Percentiles rank a stretch among this genome's conserved stretches.
These are phyloP conservation scores for Lachancea sp. DNA, from an alignment of 805 yeast genomes.

Conservation along the genomic window DNA sequence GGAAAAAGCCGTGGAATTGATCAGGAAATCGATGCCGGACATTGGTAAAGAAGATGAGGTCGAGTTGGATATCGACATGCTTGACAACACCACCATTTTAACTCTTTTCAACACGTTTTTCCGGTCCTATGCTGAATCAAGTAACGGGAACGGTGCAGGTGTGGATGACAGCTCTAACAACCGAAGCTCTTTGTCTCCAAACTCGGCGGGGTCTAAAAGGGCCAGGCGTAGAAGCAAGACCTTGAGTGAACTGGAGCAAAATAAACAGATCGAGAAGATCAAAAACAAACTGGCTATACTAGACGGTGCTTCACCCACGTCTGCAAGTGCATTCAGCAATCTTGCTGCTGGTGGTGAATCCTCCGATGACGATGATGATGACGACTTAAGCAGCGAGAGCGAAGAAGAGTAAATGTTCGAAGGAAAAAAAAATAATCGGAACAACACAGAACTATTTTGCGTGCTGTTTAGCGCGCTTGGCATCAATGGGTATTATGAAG, in stretches of 20 bases:
- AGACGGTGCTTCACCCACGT: conserved; percentile 47
- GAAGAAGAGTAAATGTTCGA: conserved; percentile 55
- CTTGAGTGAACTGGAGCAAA: conserved; percentile 59
- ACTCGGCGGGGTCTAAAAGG: conserved; percentile 5
- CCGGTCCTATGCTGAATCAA: conserved; percentile 34
- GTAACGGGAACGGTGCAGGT: conserved; percentile 9
- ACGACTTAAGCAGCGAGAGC: conserved; percentile 52
- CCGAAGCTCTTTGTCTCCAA: conserved; percentile 12
- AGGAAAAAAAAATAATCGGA: no score
- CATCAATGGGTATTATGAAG: not conserved
- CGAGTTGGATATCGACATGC: conserved; percentile 90
- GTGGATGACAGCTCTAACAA: conserved; percentile 11
- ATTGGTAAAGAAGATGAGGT: conserved; percentile 74
- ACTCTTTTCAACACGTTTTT: conserved; percentile 81
- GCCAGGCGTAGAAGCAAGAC: conserved; percentile 47
- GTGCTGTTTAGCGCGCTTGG: not conserved
- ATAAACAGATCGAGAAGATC: conserved; percentile 60
- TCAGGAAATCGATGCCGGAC: conserved; percentile 67
- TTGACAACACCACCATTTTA: conserved; percentile 76
- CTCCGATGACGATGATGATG: conserved; percentile 36
- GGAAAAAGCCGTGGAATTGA: conserved; percentile 76
- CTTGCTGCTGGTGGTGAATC: conserved; percentile 17
- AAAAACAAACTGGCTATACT: conserved; percentile 71
- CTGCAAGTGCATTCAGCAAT: conserved; percentile 27
- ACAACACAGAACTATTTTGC: not conserved